These are phyloP conservation scores for Amphicarpaea edgeworthii DNA, from an alignment of 306 rosid genomes.

Conservation along the genomic window DNA sequence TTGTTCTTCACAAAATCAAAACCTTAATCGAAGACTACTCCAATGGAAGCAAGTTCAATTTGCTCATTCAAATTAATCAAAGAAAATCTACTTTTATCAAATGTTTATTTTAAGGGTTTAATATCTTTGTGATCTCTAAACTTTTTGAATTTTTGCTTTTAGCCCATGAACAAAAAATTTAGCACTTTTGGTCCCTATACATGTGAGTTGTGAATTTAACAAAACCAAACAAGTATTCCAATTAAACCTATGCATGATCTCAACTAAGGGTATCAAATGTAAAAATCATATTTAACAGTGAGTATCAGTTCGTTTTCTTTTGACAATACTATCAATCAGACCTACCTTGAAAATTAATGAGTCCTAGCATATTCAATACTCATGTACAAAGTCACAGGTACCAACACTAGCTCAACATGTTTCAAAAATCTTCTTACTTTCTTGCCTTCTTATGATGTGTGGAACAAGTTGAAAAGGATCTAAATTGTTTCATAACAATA, in stretches of 20 bases:
- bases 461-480: neutral
- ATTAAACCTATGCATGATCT: no score
- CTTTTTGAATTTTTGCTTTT: no score
- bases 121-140: no score
- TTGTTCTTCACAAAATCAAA: conserved; percentile 74
- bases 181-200: no score
- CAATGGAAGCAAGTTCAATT: conserved; percentile 70
- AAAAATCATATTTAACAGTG: neutral
- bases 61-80: conserved; percentile 64
- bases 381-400: neutral
- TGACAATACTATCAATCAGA: neutral
- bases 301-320: neutral
- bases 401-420: neutral
- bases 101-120: no score
- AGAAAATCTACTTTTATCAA: no score
- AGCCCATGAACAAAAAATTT: no score
- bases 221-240: no score
- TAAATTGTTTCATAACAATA: neutral
- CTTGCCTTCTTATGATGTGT: neutral
- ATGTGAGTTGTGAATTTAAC: no score
- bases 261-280: neutral
- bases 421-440: neutral
- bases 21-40: conserved; percentile 71
- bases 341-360: neutral
- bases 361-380: neutral